Conservation (phyloP, 202 grass and related monocot species). For the Musa balbisiana region DNA sequence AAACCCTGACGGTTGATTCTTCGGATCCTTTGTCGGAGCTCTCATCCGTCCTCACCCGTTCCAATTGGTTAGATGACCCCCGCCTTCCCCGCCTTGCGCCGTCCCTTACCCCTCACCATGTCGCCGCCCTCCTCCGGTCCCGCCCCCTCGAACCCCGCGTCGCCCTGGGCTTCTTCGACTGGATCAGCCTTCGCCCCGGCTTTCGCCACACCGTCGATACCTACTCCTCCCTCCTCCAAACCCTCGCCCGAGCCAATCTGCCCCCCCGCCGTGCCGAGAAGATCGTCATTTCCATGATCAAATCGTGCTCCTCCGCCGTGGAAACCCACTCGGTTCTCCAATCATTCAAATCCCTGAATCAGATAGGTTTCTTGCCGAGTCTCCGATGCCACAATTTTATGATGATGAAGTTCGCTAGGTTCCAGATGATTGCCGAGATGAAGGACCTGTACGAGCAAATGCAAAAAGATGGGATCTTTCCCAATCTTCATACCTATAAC, state of each 20-base stretch:
- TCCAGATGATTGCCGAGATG: conserved; percentile 59
- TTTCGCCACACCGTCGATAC: conserved; percentile 61
- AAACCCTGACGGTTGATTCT: conserved; percentile 26
- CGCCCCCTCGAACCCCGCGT: conserved; percentile 30
- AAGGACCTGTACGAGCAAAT: conserved; percentile 49
- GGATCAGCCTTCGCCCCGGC: conserved; percentile 41
- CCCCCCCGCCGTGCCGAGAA: conserved; percentile 30
- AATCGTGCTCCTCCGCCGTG: conserved; percentile 26
- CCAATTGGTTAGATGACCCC: conserved; percentile 44
- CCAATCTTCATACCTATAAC: conserved; percentile 63
- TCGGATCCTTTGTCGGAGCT: conserved; percentile 36
- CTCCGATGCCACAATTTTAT: conserved; percentile 61
- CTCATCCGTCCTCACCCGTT: conserved; percentile 33
- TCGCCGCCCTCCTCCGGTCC: conserved; percentile 39
- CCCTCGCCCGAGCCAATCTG: conserved; percentile 35
- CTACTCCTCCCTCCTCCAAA: conserved; percentile 53
- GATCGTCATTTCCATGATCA: conserved; percentile 59
- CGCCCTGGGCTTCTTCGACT: conserved; percentile 68
- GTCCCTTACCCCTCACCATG: conserved; percentile 41
- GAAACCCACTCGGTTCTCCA: conserved; percentile 35
- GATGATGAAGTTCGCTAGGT: conserved; percentile 60
- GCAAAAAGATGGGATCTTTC: conserved; percentile 47
- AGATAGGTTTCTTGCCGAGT: conserved; percentile 38
- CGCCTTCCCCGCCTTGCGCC: conserved; percentile 40
- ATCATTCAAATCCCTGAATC: conserved; percentile 47